phyloP scores from a whole-genome alignment of 257 asterid genomes.

The Solanum acaule region DNA sequence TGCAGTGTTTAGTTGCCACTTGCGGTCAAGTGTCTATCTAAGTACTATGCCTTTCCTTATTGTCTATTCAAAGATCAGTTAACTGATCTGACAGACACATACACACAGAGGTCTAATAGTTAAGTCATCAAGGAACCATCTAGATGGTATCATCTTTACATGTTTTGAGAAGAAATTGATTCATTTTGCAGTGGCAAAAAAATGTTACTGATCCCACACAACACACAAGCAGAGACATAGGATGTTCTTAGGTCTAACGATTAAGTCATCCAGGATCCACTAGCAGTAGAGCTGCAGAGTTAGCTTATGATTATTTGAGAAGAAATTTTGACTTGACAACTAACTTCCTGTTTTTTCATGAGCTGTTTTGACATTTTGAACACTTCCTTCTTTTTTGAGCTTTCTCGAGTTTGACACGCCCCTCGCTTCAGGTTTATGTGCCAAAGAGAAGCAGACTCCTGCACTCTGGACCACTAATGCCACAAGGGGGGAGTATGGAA shows the following conservation, averaged over 20 bases:
- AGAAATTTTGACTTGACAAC: not conserved
- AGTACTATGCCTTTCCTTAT: not conserved
- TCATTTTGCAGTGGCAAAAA: not conserved
- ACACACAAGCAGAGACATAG: not conserved
- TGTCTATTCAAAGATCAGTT: not conserved
- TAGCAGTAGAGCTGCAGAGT: not conserved
- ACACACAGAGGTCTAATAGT: not conserved
- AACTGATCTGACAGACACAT: not conserved
- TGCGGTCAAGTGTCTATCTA: not conserved
- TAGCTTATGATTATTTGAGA: not conserved
- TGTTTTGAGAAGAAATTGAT: not conserved
- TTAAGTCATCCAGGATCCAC: not conserved
- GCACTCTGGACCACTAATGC: constrained; percentile 60
- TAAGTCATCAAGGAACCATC: not conserved
- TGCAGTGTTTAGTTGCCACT: not conserved
- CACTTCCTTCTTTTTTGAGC: not conserved
- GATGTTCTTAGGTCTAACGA: not conserved
- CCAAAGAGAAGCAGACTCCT: constrained; percentile 42
- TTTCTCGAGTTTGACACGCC: not conserved
- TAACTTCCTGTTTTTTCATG: not conserved
- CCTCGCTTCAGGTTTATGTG: constrained; percentile 28
- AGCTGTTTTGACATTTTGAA: not conserved
- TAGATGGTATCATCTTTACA: not conserved
- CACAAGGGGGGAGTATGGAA: constrained; percentile 64
- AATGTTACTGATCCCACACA: not conserved